phyloP scores from a whole-genome alignment of 1,139 yeast species.

The Saccharomycopsis hybrid region DNA sequence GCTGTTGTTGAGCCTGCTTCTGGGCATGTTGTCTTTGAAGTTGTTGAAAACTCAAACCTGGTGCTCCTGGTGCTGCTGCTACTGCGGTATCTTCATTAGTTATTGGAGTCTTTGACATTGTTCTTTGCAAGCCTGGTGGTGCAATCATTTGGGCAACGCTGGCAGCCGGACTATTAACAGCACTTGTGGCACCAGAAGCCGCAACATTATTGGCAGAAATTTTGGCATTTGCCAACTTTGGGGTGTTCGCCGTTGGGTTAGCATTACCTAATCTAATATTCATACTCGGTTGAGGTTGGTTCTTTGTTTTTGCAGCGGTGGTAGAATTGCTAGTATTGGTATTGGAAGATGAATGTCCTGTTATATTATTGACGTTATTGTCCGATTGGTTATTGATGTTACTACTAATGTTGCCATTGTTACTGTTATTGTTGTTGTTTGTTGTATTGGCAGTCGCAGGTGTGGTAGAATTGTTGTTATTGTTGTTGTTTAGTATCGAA shows the following conservation, averaged over 20 bases:
- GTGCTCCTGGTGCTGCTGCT: neutral
- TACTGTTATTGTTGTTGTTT: neutral
- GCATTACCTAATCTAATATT: too few relatives aligned
- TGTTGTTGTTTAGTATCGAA: neutral
- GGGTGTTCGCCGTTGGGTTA: too few relatives aligned
- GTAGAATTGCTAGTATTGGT: too few relatives aligned
- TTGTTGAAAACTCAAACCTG: neutral
- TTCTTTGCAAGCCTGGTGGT: constrained; percentile 7
- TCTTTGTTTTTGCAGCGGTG: too few relatives aligned
- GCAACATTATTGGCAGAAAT: neutral
- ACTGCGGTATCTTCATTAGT: neutral
- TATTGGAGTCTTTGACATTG: neutral
- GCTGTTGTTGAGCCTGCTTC: neutral
- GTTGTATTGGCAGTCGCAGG: neutral
- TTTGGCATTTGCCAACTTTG: too few relatives aligned
- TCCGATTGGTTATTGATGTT: neutral
- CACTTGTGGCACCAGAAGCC: neutral
- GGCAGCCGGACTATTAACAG: neutral
- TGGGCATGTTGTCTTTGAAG: neutral
- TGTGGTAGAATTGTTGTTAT: neutral
- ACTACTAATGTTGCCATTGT: neutral
- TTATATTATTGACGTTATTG: neutral
- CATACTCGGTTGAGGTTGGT: too few relatives aligned
- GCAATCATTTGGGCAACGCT: neutral
- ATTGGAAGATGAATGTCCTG: neutral